A percentile compares a stretch with the other conserved stretches of the same genome.
These are phyloP conservation scores for Tilletia horrida DNA, from an alignment of 1,284 basidiomycete genomes.

Conservation along the genomic window DNA sequence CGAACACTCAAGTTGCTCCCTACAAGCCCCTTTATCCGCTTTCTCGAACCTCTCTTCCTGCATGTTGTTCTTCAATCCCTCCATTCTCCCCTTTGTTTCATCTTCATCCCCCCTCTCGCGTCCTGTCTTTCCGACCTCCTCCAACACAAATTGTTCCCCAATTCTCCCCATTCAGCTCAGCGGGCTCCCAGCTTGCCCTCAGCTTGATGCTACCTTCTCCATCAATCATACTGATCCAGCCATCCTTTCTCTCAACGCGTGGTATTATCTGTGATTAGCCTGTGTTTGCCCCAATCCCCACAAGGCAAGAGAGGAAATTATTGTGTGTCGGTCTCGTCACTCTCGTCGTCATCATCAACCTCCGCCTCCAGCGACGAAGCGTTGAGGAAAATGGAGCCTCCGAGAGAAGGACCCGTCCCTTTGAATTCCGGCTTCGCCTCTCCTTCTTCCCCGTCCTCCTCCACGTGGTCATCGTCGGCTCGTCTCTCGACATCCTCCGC, in stretches of 20 bases:
- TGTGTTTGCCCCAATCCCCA: too few relatives aligned
- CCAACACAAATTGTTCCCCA: too few relatives aligned
- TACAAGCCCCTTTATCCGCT: neutral
- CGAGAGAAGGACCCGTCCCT: neutral
- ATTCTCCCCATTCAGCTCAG: too few relatives aligned
- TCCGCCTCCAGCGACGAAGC: neutral
- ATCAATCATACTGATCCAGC: neutral
- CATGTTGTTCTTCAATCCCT: neutral
- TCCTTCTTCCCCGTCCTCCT: neutral
- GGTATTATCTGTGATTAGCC: too few relatives aligned
- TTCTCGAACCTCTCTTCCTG: neutral
- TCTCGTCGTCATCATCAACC: neutral
- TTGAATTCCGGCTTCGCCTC: neutral
- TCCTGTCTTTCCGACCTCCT: too few relatives aligned
- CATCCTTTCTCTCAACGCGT: neutral
- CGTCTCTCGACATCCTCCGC: constrained; percentile 10
- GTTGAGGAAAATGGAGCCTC: constrained; percentile 4
- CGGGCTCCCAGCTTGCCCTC: neutral
- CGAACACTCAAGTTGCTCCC: neutral
- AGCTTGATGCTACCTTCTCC: neutral
- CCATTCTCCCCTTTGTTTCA: neutral
- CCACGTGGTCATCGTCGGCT: neutral
- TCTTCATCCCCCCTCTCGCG: neutral
- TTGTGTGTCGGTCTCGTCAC: neutral
- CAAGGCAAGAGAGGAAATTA: too few relatives aligned